Base-by-base conservation (phyloP, 2,329 filamentous ascomycete genomes). In the Aaosphaeria arxii region DNA sequence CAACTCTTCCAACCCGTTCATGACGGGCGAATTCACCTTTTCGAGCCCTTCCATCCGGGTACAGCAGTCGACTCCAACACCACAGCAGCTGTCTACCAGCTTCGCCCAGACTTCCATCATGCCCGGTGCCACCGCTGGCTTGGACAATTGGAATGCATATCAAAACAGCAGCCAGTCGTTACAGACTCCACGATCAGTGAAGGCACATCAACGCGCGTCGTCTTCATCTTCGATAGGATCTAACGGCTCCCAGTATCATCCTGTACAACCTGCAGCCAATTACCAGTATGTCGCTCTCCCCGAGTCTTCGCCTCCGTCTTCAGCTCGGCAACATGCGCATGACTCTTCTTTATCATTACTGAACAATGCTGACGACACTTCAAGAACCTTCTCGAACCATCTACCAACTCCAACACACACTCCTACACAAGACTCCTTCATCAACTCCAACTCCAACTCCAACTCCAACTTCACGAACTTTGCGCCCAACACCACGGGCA, bases 331-430 rank as follows among this genome's bases (percentile, higher is more conserved):
- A 24, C 17, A 24, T 24, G 58, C 63, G 44, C 63, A 64, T 62
- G 64, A 71, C 50, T 66, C 60, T 58, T 54, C 49, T 38, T 24
- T 24, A 24, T 24, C 17, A 24, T 24, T 24, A 24, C 17, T 24
- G 17, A 53, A 55, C 47, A 46, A 48, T 33, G 64, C 67, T 62
- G 67, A 72, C 59, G 66, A 67, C 60, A 56, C 61, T 33, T 66
- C 61, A 55, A 70, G 72, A 50, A 60, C 69, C 43, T 75, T 74
- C 63, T 69, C 76, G 50, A 82, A 66, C 63, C 74, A 78, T 56
- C 72, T 81, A 9, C 78, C 78, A 3, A 81, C 77, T 28, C 77
- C 80, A n/a, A 72, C 77, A 41, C 76, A 79, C 50, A 81, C 78
- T 6, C 78, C 79, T 11, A 72, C 75, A 30, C 76, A 80, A 62